Base-by-base conservation (phyloP, 495 filamentous ascomycete genomes). In the Viridothelium virens region DNA sequence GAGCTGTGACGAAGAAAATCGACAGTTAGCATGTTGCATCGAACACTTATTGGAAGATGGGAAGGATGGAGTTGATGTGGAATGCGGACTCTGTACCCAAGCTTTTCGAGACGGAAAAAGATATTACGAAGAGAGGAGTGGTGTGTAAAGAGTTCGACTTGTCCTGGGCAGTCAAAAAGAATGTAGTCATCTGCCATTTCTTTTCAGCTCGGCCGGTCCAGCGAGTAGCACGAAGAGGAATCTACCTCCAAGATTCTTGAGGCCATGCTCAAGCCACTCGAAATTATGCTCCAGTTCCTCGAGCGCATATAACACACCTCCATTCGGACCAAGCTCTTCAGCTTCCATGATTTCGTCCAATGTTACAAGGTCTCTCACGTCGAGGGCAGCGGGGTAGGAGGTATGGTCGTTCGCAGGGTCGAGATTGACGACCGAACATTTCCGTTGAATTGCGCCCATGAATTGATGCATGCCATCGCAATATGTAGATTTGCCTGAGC, bases 381-480 rank as follows among this genome's bases (percentile, higher is more conserved):
- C 95, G 73, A 98, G 83, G 62, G 92, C 92, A 77, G 88, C 91
- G 3, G 87, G 85, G 71, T 92, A 93, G 47, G 79, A 86, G 2
- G 86, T 89, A 61, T 82, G 81, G 73, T 98, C 94, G 80, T 98
- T 98, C 56, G 94, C 94, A 41, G 94, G 94, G 79, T 98, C 94
- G 68, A 98, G 87, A 77, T 98, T 98, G 65, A 96, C 90, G 48
- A 96, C 84, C 12, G 91, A 94, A 80, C 91, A 96, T 79, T 94
- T 92, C 47, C 94, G 88, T 48, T 91, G 91, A 73, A 98, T 96
- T 62, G 94, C 92, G 65, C 85, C 85, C 81, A 97, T 87, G 82
- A 97, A 97, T 79, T 98, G 94, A 70, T 96, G 90, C 90, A 98
- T 96, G 70, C 94, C 94, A 84, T 96, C 89, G 82, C 92, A 96